Evolutionary conservation across 148 eudicot genomes (phyloP), one percentile per base, ranked within the genome.

Genomic region (Limonium bicolor): DNA sequence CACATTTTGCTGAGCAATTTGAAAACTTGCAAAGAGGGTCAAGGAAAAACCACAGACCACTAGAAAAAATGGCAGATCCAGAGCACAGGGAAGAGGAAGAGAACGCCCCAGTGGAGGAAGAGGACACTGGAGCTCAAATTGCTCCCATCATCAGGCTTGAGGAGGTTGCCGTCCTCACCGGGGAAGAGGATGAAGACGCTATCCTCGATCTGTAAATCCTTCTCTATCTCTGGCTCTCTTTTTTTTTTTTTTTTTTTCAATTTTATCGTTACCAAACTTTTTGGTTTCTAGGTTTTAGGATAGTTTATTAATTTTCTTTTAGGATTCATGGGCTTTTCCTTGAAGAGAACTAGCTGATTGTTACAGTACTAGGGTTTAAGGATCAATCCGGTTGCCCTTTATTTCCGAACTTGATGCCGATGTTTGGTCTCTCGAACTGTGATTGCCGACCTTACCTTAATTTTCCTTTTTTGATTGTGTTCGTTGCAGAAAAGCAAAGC

Each of bases 101-200:
- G 40, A 41, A 50, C 28, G 52, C 65, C 14, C 56, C 69, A 1
- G 73, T 51, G 15, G 94, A 83, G 13, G 94, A 83, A 20, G 84
- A 84, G 50, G 88, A 84, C 49, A 84, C 88, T 18, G 88, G 88
- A 2, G 94, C 94, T 9, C 88, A 68, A 33, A 54, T 79, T 20
- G 81, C 88, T 12, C 94, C 94, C 5, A 76, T 84, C 37, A 73
- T 79, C 40, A 63, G 50, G 36, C 85, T 84, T 38, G 85, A 84
- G 53, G 79, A 80, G 41, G 80, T 84, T 7, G 63, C 77, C 20
- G 73, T 84, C 11, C 63, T 77, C 27, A 84, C 95, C 41, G 90
- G 90, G 29, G 95, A 84, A 63, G 95, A 84, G 45, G 56, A 80
- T 12, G 95, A 84, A 54, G 77, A 76, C 10, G 56, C 73, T 18